phyloP scores from a whole-genome alignment of 805 yeast species.

The Wickerhamomyces tratensis region DNA sequence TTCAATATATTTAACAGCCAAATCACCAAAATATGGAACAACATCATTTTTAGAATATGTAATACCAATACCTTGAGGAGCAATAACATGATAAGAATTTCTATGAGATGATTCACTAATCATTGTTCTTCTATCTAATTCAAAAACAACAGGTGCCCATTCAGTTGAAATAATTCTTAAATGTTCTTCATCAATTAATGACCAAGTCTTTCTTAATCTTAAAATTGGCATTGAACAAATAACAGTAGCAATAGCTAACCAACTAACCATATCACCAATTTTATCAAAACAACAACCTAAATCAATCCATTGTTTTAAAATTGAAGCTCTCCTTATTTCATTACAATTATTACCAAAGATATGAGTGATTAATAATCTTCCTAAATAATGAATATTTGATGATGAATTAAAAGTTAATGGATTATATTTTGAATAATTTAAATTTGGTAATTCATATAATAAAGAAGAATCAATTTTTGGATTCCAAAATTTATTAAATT shows the following conservation, averaged over 20 bases:
- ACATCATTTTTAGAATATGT: constrained; percentile 67
- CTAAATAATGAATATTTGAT: constrained; percentile 65
- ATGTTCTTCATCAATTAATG: constrained; percentile 48
- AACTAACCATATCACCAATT: constrained; percentile 86
- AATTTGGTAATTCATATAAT: constrained; percentile 36
- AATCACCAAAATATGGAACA: constrained; percentile 87
- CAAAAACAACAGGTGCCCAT: constrained; percentile 92
- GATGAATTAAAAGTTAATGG: constrained; percentile 70
- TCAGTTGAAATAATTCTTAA: constrained; percentile 58
- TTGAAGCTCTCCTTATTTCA: constrained; percentile 43
- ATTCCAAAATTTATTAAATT: constrained; percentile 63
- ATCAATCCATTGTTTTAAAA: constrained; percentile 76
- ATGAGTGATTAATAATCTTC: constrained; percentile 61
- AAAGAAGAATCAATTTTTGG: constrained; percentile 73
- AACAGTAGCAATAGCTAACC: constrained; percentile 84
- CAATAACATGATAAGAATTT: constrained; percentile 63
- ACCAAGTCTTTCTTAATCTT: constrained; percentile 70
- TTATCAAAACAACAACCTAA: constrained; percentile 71
- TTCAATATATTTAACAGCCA: constrained; percentile 35
- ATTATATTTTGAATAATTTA: constrained; percentile 38
- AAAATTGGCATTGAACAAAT: constrained; percentile 77
- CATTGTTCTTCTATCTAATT: constrained; percentile 68
- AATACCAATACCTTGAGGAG: constrained; percentile 81
- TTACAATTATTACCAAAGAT: constrained; percentile 40
- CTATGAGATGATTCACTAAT: constrained; percentile 45